phyloP scores from a whole-genome alignment of 768 basidiomycete species.

The Pleurotus djamor region DNA sequence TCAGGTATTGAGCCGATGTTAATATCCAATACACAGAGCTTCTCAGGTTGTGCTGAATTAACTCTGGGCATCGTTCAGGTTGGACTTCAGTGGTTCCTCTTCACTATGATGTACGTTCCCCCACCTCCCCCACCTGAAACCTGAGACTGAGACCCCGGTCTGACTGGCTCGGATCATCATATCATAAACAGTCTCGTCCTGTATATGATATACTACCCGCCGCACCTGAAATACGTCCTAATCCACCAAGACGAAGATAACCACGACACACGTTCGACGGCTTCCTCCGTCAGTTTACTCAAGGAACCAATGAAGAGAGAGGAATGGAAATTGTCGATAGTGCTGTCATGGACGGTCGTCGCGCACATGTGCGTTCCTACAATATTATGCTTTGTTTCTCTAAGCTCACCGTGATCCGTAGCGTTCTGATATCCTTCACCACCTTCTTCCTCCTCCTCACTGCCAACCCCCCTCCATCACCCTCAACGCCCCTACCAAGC shows the following conservation, averaged over 20 bases:
- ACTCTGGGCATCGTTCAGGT: slow-evolving; percentile 85
- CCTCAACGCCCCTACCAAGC: slow-evolving; percentile 28
- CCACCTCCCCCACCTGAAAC: background rate
- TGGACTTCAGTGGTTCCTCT: slow-evolving; percentile 79
- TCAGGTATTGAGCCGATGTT: background rate
- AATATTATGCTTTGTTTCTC: background rate
- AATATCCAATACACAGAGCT: slow-evolving; percentile 37
- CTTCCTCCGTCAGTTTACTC: slow-evolving; percentile 23
- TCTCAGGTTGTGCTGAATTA: slow-evolving; percentile 73
- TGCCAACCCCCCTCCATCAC: slow-evolving; percentile 30
- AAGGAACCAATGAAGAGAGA: slow-evolving; percentile 48
- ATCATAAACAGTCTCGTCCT: slow-evolving; percentile 71
- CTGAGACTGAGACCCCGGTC: too few relatives aligned
- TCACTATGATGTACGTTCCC: slow-evolving; percentile 76
- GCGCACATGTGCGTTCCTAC: slow-evolving; percentile 67
- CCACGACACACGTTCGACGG: slow-evolving; percentile 35
- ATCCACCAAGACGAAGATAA: slow-evolving; percentile 25
- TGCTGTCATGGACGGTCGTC: slow-evolving; percentile 67
- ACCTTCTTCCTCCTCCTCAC: slow-evolving; percentile 62
- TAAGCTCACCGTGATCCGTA: slow-evolving; percentile 19
- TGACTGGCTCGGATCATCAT: background rate
- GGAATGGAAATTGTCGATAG: slow-evolving; percentile 78
- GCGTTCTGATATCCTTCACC: slow-evolving; percentile 53
- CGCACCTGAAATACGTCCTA: slow-evolving; percentile 69
- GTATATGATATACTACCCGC: slow-evolving; percentile 91